These are phyloP conservation scores for Inga oerstediana DNA, from an alignment of 306 rosid species.

Conservation along the genomic window DNA sequence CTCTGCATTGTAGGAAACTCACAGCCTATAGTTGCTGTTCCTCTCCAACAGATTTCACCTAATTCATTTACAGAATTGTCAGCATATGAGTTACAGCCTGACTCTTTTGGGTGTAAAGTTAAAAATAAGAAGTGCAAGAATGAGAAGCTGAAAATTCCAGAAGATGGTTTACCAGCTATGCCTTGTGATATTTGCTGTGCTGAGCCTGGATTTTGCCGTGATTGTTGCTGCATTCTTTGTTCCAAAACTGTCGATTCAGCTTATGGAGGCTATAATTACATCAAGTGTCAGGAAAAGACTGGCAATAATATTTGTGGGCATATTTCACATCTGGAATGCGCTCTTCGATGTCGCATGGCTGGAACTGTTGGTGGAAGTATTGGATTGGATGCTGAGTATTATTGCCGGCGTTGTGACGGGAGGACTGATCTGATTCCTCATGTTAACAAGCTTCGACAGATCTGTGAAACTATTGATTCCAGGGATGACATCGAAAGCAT, in stretches of 20 bases:
- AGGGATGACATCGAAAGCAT: constrained; percentile 59
- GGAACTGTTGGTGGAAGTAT: constrained; percentile 76
- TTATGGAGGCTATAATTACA: constrained; percentile 65
- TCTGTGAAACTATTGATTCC: constrained; percentile 54
- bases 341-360: constrained; percentile 64
- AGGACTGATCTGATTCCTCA: constrained; percentile 72
- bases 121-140: constrained; percentile 65
- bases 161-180: constrained; percentile 47
- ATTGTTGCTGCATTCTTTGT: constrained; percentile 87
- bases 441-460: constrained; percentile 50
- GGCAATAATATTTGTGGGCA: constrained; percentile 70
- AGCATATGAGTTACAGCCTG: constrained; percentile 38
- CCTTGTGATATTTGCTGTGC: constrained; percentile 77
- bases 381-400: constrained; percentile 71
- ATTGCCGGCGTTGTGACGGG: constrained; percentile 86
- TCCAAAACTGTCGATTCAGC: constrained; percentile 54
- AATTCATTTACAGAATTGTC: constrained; percentile 26
- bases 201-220: constrained; percentile 76
- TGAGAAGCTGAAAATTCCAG: constrained; percentile 39
- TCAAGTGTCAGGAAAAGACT: constrained; percentile 55
- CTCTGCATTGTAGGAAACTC: constrained; percentile 40
- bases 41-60: constrained; percentile 43
- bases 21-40: constrained; percentile 40
- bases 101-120: constrained; percentile 56
- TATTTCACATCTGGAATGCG: constrained; percentile 80